phyloP scores from a whole-genome alignment of 2,329 filamentous ascomycete species.

The Aspergillus pseudoterreus region DNA sequence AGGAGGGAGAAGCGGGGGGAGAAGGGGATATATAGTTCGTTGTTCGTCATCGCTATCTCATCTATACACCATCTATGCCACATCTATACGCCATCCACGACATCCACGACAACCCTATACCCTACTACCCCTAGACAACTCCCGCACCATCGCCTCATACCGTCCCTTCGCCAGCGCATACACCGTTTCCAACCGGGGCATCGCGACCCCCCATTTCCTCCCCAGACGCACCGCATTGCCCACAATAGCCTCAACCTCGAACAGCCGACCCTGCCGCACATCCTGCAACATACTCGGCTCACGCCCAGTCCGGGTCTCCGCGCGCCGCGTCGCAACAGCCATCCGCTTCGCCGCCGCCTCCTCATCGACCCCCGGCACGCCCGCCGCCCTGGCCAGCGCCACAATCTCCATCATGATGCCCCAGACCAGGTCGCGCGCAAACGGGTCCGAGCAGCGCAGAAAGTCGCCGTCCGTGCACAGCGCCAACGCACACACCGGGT shows the following conservation, averaged over 20 bases:
- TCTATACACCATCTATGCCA: too few relatives aligned
- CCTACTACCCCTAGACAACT: too few relatives aligned
- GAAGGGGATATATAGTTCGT: too few relatives aligned
- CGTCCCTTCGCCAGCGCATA: slow-evolving; percentile 43
- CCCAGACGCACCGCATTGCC: slow-evolving; percentile 46
- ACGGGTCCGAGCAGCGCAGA: slow-evolving; percentile 35
- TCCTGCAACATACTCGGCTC: slow-evolving; percentile 52
- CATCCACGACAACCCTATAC: too few relatives aligned
- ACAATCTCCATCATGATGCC: slow-evolving; percentile 47
- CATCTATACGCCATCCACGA: too few relatives aligned
- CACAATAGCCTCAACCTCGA: slow-evolving; percentile 51
- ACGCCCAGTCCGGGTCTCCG: slow-evolving; percentile 34
- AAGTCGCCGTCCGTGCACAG: slow-evolving; percentile 52
- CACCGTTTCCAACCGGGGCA: slow-evolving; percentile 42
- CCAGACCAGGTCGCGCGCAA: slow-evolving; percentile 34
- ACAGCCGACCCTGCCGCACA: slow-evolving; percentile 37
- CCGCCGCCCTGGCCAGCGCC: slow-evolving; percentile 38
- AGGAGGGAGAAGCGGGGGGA: too few relatives aligned
- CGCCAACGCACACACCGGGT: slow-evolving; percentile 57
- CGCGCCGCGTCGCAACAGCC: slow-evolving; percentile 32
- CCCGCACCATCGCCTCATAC: slow-evolving; percentile 6
- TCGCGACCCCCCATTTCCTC: slow-evolving; percentile 35
- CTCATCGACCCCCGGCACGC: slow-evolving; percentile 34
- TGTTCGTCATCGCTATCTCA: too few relatives aligned
- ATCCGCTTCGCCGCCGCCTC: slow-evolving; percentile 38